phyloP scores from a whole-genome alignment of 805 yeast species.

The Sugiyamaella smithiae region DNA sequence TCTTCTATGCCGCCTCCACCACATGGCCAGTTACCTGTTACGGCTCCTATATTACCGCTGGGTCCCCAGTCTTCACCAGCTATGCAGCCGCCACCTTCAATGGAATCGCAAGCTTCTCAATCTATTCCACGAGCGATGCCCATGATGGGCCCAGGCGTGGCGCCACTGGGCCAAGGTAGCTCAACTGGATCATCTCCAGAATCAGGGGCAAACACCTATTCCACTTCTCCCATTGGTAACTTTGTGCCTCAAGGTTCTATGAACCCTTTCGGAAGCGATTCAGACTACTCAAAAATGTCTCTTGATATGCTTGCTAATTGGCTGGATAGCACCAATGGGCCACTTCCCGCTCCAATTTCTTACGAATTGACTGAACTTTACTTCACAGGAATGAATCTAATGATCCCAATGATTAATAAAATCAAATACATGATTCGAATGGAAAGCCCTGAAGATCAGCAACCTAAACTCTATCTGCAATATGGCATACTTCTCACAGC shows the following conservation, averaged over 20 bases:
- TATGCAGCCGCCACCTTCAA: too few relatives aligned
- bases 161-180: too few relatives aligned
- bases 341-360: conserved; percentile 42
- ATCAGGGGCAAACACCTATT: too few relatives aligned
- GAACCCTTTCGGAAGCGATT: background rate
- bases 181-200: too few relatives aligned
- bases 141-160: too few relatives aligned
- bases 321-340: background rate
- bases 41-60: too few relatives aligned
- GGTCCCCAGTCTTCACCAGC: too few relatives aligned
- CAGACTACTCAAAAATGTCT: background rate
- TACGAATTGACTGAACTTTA: conserved; percentile 46
- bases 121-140: too few relatives aligned
- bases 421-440: conserved; percentile 21
- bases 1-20: too few relatives aligned
- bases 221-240: background rate
- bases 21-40: too few relatives aligned
- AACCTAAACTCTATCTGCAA: conserved; percentile 27
- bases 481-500: conserved; percentile 33
- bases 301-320: background rate
- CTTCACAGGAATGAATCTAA: conserved; percentile 44
- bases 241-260: background rate
- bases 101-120: too few relatives aligned
- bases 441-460: conserved; percentile 7
- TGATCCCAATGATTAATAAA: conserved; percentile 37